Base-by-base conservation (phyloP, 1,139 yeast species). In the Debaryomyces sp. region DNA sequence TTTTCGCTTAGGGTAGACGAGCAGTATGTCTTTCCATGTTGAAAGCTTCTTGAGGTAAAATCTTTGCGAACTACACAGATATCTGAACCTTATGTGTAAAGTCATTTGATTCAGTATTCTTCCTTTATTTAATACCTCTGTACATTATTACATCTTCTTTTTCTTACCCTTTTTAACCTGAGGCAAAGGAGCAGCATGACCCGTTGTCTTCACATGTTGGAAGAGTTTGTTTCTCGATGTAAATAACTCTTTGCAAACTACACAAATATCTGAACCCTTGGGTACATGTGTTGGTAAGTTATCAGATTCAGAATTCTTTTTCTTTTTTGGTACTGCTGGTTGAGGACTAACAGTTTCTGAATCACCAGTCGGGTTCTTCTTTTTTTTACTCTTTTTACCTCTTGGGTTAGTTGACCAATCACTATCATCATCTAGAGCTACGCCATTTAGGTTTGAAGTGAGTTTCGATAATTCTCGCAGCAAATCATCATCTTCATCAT, bases 201-300 rank as follows among this genome's bases (percentile, higher is more conserved):
- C 90, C 2, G 87, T 80, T 3, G 67, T 57, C 45, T 84, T 80
- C 41, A 90, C 85, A 64, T 91, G 97, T 48, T 82, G 87, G 60
- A 89, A 90, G 40, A 91, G 67, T 59, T 87, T 86, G 63, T 89
- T 89, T 53, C 96, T 72, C 32, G 94, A 86, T 0, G 78, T 48
- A 57, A 89, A 89, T 0, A 64, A 54, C 17, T 72, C 73, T 4
- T 77, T 71, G 62, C 97, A 90, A 1, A 85, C 84, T 0, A 78
- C 73, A 64, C 97, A 91, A 22, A 56, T 56, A 63, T 73, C 82
- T 2, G 68, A 51, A 1, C 64, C 67, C 27, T 51, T 58, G 4
- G 53, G 34, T 63, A 41, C 54, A 51, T 35, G 63, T 56, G 44
- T 57, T 50, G 46, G 42, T 24, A 38, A 15, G 6, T 24, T 18